Base-by-base conservation (phyloP, 306 rosid species). In the Malus fusca region DNA sequence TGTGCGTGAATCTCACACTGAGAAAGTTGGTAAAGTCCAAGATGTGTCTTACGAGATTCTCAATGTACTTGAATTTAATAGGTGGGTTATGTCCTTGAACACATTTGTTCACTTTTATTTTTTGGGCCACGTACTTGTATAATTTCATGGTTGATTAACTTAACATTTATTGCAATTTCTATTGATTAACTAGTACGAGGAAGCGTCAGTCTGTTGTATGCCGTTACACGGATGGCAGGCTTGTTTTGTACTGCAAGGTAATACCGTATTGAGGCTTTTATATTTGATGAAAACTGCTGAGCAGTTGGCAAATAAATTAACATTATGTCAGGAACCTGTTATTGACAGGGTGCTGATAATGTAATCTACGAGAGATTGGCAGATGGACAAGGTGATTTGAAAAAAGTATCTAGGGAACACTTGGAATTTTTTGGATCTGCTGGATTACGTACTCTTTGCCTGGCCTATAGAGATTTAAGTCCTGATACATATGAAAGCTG, bases 191-290 rank as follows among this genome's bases (percentile, higher is more conserved):
- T 82, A 95, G 97, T 88, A 90, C 93, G 68, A 87, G 98, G 88
- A 95, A 95, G 89, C 98, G 98, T 56, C 98, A 95, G 78, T 95
- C 98, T 42, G 97, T 95, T 74, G 88, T 95, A 69, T 95, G 98
- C 74, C 97, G 97, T 40, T 95, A 89, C 87, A 92, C 95, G 11
- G 91, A 95, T 89, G 98, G 98, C 66, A 87, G 93, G 83, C 96
- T 95, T 82, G 88, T 92, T 51, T 81, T 95, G 77, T 95, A 95
- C 86, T 88, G 97, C 86, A 95, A 95, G 98, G 98, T 95, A 95
- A 86, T 74, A 31, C 76, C 56, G 85, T 81, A 58, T 73, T 37
- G 68, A 75, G 81, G 75, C 67, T 78, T 77, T 62, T 52, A 48
- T 62, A 37, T 64, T 69, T 17, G 28, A 73, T 73, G 69, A 68